These are phyloP conservation scores for Candolleomyces aberdarensis DNA, from an alignment of 768 basidiomycete species.

Conservation along the genomic window DNA sequence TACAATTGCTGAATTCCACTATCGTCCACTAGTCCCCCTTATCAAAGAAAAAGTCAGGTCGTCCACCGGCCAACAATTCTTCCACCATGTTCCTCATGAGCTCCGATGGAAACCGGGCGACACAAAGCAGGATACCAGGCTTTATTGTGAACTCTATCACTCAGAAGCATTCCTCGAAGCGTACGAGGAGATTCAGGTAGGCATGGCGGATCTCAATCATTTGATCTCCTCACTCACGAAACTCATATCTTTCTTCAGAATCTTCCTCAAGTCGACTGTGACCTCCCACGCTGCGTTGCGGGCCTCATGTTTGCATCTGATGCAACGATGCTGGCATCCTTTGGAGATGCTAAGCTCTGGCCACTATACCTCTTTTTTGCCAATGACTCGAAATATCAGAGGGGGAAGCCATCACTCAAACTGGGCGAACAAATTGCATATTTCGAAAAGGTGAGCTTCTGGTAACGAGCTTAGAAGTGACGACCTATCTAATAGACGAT, in stretches of 20 bases:
- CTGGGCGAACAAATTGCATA: conserved; percentile 37
- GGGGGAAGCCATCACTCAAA: conserved; percentile 18
- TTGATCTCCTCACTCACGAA: no score
- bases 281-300: conserved; percentile 18
- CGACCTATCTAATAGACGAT: neutral
- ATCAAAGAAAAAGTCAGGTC: neutral
- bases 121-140: conserved; percentile 5
- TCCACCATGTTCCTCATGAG: conserved; percentile 13
- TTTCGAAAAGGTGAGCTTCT: conserved; percentile 27
- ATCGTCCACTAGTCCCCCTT: neutral
- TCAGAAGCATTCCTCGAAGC: conserved; percentile 17
- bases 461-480: neutral
- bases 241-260: neutral
- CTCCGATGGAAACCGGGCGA: conserved; percentile 5
- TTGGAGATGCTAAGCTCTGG: conserved; percentile 30
- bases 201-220: neutral
- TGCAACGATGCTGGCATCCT: conserved; percentile 28
- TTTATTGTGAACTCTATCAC: conserved; percentile 16
- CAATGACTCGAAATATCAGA: conserved; percentile 36
- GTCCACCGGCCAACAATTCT: neutral
- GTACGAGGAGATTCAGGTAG: conserved; percentile 6
- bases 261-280: neutral
- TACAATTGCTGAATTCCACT: neutral
- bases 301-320: no score
- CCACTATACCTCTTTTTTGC: conserved; percentile 31